Base-by-base conservation (phyloP, 2,329 filamentous ascomycete genomes). In the Ophiostoma populinum region DNA sequence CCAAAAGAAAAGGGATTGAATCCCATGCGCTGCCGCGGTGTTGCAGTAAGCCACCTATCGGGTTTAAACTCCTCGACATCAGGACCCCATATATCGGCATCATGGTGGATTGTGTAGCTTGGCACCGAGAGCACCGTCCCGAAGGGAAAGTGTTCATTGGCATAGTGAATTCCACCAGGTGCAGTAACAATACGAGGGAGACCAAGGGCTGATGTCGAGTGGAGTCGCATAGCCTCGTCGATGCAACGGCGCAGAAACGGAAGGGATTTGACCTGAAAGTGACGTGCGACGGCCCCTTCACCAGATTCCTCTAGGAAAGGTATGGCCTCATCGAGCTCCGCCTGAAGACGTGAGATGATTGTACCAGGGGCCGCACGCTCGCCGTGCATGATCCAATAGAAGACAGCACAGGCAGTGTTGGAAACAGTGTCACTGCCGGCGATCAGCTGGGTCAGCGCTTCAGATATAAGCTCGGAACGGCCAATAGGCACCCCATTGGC, bases 1-100 rank as follows among this genome's bases (percentile, higher is more conserved):
- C 40, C 40, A 17, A 28, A 42, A 7, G 38, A 40, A 10, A 42
- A 42, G 12, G 38, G 40, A 20, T 42, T 42, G 38, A 42, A 40
- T 9, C 37, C 29, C 30, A 38, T 34, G n/a, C 33, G 28, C 35
- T 42, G 40, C 22, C 35, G 35, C 17, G 38, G 47, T 4, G 43
- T 34, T 5, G 16, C 19, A 13, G 9, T 19, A 24, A 51, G 46
- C 38, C 31, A 50, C 13, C 49, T 42, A 5, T 39, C 38, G n/a
- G 47, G 49, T 24, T 43, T 38, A 24, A 50, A 42, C 16, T 46
- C 35, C 2, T 48, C 43, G 7, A 43, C 49, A 26, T 50, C 46
- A 7, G 46, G 37, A 8, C 47, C 48, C 48, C 48, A 50, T 30
- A 52, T 42, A 6, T 25, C 32, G 19, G 36, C 30, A 13, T 41